A percentile compares a stretch with the other conserved stretches of the same genome.
phyloP scores from a whole-genome alignment of 345 rosid species.

The Laguncularia racemosa region DNA sequence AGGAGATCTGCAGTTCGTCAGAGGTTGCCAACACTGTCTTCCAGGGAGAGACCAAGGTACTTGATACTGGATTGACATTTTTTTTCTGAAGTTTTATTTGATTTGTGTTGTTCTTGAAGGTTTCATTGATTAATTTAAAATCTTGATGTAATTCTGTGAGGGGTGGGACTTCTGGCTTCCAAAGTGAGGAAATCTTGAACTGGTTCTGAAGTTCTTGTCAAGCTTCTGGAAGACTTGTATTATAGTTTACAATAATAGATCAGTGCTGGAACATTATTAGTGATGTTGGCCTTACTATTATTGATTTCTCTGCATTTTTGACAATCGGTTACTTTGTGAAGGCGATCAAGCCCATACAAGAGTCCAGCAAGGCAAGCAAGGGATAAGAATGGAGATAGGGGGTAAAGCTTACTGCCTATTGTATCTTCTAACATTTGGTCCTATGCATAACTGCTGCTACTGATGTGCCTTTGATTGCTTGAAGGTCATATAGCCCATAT shows the following conservation, averaged over 20 bases:
- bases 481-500: constrained; percentile 9
- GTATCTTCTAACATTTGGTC: background rate
- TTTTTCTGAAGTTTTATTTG: background rate
- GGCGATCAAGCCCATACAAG: constrained; percentile 3
- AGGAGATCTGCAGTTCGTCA: constrained; percentile 26
- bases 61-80: no score
- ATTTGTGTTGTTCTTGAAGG: no score
- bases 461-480: constrained; percentile 5
- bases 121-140: no score
- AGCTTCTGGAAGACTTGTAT: no score
- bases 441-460: background rate
- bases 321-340: background rate
- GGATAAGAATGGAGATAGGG: constrained; percentile 1
- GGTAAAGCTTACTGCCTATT: constrained; percentile 6
- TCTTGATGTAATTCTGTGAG: no score
- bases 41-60: constrained; percentile 46
- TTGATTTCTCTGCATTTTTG: background rate
- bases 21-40: constrained; percentile 36
- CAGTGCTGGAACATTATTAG: no score
- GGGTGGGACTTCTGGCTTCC: no score
- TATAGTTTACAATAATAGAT: no score
- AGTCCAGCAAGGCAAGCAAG: constrained; percentile 9
- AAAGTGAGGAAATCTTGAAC: no score
- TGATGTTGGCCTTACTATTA: no score
- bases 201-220: no score